These are phyloP conservation scores for Melanomma pulvis-pyrius DNA, from an alignment of 495 filamentous ascomycete genomes.

Conservation along the genomic window DNA sequence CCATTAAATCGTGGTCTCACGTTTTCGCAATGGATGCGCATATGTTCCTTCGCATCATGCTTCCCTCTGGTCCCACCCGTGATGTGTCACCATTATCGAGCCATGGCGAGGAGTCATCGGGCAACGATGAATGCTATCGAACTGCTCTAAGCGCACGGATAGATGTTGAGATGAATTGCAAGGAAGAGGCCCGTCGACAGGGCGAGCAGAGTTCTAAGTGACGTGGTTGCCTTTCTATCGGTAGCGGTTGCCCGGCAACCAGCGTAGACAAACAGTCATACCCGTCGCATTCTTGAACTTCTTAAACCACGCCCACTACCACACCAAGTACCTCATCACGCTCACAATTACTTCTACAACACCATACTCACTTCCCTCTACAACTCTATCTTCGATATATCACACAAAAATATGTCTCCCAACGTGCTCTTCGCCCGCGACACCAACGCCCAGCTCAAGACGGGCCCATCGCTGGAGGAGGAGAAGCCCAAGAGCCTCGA, in stretches of 20 bases:
- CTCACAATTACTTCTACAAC: background rate
- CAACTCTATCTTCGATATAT: background rate
- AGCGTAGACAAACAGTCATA: background rate
- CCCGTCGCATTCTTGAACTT: background rate
- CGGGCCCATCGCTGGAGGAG: slow-evolving; percentile 35
- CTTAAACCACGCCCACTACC: background rate
- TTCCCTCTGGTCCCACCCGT: no score
- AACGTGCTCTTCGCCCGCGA: slow-evolving; percentile 61
- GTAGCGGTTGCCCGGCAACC: background rate
- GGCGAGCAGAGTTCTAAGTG: background rate
- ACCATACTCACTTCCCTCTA: background rate
- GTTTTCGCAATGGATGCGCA: no score
- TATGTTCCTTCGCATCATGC: no score
- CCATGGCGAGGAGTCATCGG: background rate
- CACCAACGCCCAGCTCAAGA: slow-evolving; percentile 54
- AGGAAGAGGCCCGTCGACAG: background rate
- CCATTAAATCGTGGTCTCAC: no score
- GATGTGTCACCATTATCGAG: no score
- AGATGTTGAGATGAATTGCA: background rate
- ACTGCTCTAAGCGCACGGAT: background rate
- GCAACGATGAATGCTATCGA: background rate
- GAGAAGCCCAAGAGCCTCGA: slow-evolving; percentile 67
- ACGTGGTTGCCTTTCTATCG: background rate
- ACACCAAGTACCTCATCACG: no score
- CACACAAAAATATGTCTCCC: slow-evolving; percentile 19